A percentile compares a stretch with the other conserved stretches of the same genome.
phyloP scores from a whole-genome alignment of 208 protist species.

The Leishmania martiniquensis region DNA sequence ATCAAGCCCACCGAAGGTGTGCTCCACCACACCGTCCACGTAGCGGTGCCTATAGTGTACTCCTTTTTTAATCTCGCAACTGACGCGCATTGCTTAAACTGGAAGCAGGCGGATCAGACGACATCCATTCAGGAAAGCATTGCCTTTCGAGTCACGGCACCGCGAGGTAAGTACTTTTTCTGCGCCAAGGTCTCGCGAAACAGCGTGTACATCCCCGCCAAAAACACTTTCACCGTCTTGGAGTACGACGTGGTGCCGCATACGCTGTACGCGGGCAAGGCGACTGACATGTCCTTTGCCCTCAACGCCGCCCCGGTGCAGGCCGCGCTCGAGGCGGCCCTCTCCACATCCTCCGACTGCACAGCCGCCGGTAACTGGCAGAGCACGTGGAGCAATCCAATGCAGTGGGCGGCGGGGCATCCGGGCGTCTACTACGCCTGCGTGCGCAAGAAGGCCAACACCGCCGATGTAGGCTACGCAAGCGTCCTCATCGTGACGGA shows the following conservation, averaged over 20 bases:
- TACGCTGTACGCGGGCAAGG: constrained; percentile 4
- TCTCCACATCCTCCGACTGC: constrained; percentile 8
- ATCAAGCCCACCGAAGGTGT: not conserved
- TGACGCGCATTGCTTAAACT: not conserved
- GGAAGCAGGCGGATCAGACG: not conserved
- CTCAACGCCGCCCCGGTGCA: not conserved
- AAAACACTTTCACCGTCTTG: not conserved
- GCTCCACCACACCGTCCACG: constrained; percentile 3
- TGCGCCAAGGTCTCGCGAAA: constrained; percentile 1
- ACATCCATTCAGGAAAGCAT: not conserved
- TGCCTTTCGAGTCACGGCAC: not conserved
- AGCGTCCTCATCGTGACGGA: constrained; percentile 31
- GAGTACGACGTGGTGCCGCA: constrained; percentile 14
- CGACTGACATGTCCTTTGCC: constrained; percentile 3
- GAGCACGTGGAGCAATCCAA: not conserved
- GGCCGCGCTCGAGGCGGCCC: not conserved
- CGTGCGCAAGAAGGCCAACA: constrained; percentile 13
- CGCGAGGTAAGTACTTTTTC: constrained; percentile 5
- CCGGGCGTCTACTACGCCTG: constrained; percentile 53
- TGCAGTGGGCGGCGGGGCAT: constrained; percentile 18
- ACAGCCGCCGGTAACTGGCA: not conserved
- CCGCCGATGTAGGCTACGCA: constrained; percentile 17
- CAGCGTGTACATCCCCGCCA: not conserved
- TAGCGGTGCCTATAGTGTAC: not conserved
- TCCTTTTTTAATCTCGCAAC: not conserved